Base-by-base conservation (phyloP, 2,329 filamentous ascomycete species). In the Calonectria fujianensis region DNA sequence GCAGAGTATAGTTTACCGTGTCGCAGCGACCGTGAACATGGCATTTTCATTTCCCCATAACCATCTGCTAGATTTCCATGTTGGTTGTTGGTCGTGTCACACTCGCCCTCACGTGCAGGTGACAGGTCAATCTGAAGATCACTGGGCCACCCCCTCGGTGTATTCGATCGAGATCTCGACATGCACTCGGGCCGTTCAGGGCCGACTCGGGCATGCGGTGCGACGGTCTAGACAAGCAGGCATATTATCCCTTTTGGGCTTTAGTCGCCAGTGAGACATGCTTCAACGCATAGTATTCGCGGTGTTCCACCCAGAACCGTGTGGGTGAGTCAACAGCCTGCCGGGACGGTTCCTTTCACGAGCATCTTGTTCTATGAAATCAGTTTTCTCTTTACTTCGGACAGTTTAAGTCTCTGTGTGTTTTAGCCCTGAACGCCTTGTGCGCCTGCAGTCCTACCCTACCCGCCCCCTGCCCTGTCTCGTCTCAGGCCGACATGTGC, bases 381-480 rank as follows among this genome's bases (percentile, higher is more conserved):
- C 57, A 37, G 7, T 39, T 1, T 39, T 39, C 57, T 61, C 57
- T 61, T 20, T 54, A 61, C 39, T n/a, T 61, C 32, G 35, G 24
- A 61, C 57, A 61, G 57, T 61, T 61, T 39, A 61, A 61, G 57
- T 39, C 57, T 14, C n/a, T 61, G 35, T 61, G 24, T 61, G 57
- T 61, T 61, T 70, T 64, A 64, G 37, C 48, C 59, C 69, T 37
- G 48, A 80, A 80, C 78, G 78, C 78, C 78, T 75, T 76, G 64
- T 79, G 79, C 78, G 76, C 78, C 74, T 57, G 48, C 48, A 64
- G 41, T 61, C 57, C 57, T 37, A 69, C 68, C 48, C 73, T 24
- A 31, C 71, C 78, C 68, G 67, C 48, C 50, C 32, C 31, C 35
- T 63, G 29, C 41, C 41, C 32, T 54, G 27, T 71, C 59, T 37